Evolutionary conservation across 768 basidiomycete species (phyloP), one percentile per base, ranked within the genome.

Genomic region (Mycena galericulata): DNA sequence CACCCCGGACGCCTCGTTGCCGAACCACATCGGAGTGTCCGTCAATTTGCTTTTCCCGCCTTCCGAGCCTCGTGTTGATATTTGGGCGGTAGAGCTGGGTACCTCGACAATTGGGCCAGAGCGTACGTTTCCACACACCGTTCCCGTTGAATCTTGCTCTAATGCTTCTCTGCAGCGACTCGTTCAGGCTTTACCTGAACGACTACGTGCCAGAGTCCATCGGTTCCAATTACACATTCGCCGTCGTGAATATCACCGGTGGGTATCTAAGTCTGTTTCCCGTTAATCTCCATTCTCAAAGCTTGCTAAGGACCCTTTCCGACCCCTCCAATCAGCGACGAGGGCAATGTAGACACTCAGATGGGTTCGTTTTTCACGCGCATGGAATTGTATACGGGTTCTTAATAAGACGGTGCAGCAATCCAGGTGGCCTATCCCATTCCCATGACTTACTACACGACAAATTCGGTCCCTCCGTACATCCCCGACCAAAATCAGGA

Each of bases 391-490:
- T 3, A 72, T 83, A 70, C 83, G 81, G 17, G 15, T 6, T 1
- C 34, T 4, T 36, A 40, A n/a, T 49, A 9, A 51, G 0, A 53
- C n/a, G n/a, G 8, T 34, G 8, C 50, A 71, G 82, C 79, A 10
- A 82, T 78, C 27, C 85, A 85, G 27, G 63, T 87, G 40, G 79
- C 83, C n/a, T 82, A 80, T 68, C 87, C 87, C 1, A 86, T 83
- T 4, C 83, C 83, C 1, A 64, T 76, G 17, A 82, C 79, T 2
- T 83, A 85, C 65, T 86, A 77, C 61, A 80, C 84, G 1, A 85
- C 85, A 18, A 82, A 78, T 24, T 85, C 86, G 4, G 65, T 73
- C 10, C 84, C 85, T 2, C 86, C 84, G 11, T 85, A 78, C 72
- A 79, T 76, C 40, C 80, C 83, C 3, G 82, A 84, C 41, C 45